Conservation (phyloP, 192 early-diverging fungal species). For the Phlyctochytrium bullatum region DNA sequence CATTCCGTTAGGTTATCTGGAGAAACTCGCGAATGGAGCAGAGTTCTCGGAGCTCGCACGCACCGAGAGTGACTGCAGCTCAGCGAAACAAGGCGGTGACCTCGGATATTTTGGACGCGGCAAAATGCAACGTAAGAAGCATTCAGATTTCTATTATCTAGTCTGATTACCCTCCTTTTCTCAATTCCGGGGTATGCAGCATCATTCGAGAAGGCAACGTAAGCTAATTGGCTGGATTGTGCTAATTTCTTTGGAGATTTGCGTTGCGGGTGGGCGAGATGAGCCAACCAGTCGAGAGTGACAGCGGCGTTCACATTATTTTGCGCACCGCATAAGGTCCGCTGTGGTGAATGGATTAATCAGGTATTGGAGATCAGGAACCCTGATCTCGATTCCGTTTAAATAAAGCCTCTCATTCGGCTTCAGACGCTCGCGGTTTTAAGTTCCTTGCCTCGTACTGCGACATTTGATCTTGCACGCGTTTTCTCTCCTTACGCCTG, state of each 20-base stretch:
- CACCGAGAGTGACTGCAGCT: slow-evolving; percentile 86
- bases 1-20: slow-evolving; percentile 47
- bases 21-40: slow-evolving; percentile 60
- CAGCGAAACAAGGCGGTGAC: slow-evolving; percentile 86
- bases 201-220: slow-evolving; percentile 83
- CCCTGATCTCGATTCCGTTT: not conserved
- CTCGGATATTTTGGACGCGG: slow-evolving; percentile 82
- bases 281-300: slow-evolving; percentile 76
- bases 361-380: too few species aligned
- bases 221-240: not conserved
- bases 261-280: slow-evolving; percentile 80
- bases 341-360: too few species aligned
- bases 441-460: slow-evolving; percentile 22
- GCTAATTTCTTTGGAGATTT: too few species aligned
- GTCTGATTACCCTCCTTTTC: not conserved
- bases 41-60: slow-evolving; percentile 72
- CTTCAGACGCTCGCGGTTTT: too few species aligned
- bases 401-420: too few species aligned
- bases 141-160: slow-evolving; percentile 6
- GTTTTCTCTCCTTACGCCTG: slow-evolving; percentile 13
- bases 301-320: slow-evolving; percentile 93
- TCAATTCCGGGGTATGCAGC: slow-evolving; percentile 37
- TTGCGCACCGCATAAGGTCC: slow-evolving; percentile 73
- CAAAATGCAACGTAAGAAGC: slow-evolving; percentile 82
- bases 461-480: slow-evolving; percentile 14